phyloP scores from a whole-genome alignment of 1,284 basidiomycete genomes.

The Mycosarcoma mackinlayi region DNA sequence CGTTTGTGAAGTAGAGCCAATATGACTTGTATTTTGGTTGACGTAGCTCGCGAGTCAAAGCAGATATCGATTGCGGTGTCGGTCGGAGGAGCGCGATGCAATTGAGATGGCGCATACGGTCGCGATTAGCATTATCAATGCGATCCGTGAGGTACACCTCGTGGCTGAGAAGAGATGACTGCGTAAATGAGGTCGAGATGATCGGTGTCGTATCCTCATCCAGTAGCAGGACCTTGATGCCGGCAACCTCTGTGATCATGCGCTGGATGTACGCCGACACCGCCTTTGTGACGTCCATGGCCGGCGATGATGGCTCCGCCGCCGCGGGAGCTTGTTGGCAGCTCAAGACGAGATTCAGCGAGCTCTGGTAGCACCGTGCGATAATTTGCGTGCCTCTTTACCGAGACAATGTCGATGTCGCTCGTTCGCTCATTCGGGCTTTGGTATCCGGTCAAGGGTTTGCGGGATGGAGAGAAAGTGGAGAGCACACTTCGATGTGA shows the following conservation, averaged over 20 bases:
- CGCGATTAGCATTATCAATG: conserved; percentile 79
- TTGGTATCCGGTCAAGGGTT: no score
- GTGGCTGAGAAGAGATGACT: conserved; percentile 91
- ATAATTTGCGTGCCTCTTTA: no score
- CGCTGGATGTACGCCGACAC: conserved; percentile 93
- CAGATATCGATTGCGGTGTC: conserved; percentile 81
- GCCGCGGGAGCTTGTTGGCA: neutral
- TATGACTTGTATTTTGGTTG: conserved; percentile 92
- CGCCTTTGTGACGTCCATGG: conserved; percentile 94
- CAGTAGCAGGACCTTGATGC: conserved; percentile 97
- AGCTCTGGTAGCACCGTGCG: no score
- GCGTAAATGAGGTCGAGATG: conserved; percentile 92
- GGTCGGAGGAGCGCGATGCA: conserved; percentile 93
- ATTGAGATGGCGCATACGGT: conserved; percentile 89
- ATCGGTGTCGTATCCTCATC: conserved; percentile 97
- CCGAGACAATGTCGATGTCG: no score
- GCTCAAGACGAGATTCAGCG: neutral
- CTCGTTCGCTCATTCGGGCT: no score
- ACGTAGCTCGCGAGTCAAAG: conserved; percentile 81
- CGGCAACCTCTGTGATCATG: conserved; percentile 81
- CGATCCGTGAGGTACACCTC: conserved; percentile 98
- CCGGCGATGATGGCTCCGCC: neutral
- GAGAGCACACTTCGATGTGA: conserved; percentile 5
- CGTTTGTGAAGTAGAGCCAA: conserved; percentile 87
- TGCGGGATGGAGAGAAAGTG: no score